phyloP scores from a whole-genome alignment of 257 asterid genomes.

The Solanum neorickii region DNA sequence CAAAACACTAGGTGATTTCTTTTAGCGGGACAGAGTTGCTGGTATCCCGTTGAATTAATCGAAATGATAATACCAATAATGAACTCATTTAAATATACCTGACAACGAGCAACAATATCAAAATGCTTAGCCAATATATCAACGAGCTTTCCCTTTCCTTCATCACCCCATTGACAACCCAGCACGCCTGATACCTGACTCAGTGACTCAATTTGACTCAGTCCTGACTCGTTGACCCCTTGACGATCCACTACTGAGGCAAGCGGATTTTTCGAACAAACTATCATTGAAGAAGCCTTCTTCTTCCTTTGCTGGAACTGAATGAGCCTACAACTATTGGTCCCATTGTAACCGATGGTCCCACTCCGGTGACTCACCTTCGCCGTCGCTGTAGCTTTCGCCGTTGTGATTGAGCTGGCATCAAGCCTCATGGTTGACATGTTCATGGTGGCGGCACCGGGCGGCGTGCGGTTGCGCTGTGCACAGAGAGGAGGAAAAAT shows the following conservation, averaged over 20 bases:
- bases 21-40: neutral
- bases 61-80: neutral
- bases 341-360: conserved; percentile 4
- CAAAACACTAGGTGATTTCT: neutral
- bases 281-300: conserved; percentile 1
- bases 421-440: conserved; percentile 15
- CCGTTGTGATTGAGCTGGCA: conserved; percentile 17
- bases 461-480: neutral
- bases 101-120: conserved; percentile 95
- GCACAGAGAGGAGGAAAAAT: neutral
- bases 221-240: conserved; percentile 16
- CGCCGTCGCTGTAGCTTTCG: conserved; percentile 1
- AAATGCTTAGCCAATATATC: conserved; percentile 83
- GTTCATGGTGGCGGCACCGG: conserved; percentile 20
- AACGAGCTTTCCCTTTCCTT: conserved; percentile 94
- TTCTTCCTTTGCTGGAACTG: conserved; percentile 2
- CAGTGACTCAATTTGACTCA: conserved; percentile 57
- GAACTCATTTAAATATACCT: conserved; percentile 29
- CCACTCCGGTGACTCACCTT: neutral
- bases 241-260: conserved; percentile 6
- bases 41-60: neutral
- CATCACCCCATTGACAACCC: conserved; percentile 99
- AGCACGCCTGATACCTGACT: conserved; percentile 93
- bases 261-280: conserved; percentile 21
- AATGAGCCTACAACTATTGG: neutral